These are phyloP conservation scores for Debaryomyces prosopidis DNA, from an alignment of 805 yeast species.

Conservation along the genomic window DNA sequence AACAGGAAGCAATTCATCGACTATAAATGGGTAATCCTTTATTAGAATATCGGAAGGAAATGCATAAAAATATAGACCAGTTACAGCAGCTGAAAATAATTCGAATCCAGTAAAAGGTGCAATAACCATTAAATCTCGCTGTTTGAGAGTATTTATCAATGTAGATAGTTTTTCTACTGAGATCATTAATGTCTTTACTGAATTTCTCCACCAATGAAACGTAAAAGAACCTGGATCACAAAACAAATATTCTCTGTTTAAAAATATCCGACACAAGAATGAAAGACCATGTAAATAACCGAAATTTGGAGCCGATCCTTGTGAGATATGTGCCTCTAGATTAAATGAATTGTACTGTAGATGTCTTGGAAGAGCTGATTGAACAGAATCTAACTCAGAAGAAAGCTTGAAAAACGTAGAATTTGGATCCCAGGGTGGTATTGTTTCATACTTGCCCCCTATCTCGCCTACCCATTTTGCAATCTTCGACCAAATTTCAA, in stretches of 20 bases:
- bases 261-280: slow-evolving; percentile 31
- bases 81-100: slow-evolving; percentile 35
- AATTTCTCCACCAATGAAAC: slow-evolving; percentile 26
- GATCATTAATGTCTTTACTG: slow-evolving; percentile 18
- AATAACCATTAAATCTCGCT: slow-evolving; percentile 26
- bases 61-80: slow-evolving; percentile 29
- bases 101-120: slow-evolving; percentile 42
- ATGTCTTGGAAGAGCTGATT: slow-evolving; percentile 22
- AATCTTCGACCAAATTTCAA: slow-evolving; percentile 38
- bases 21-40: slow-evolving; percentile 9
- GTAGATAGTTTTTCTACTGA: slow-evolving; percentile 22
- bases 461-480: slow-evolving; percentile 41
- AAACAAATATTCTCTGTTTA: slow-evolving; percentile 37
- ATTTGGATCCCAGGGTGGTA: slow-evolving; percentile 27
- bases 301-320: slow-evolving; percentile 29
- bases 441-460: slow-evolving; percentile 27
- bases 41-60: slow-evolving; percentile 22
- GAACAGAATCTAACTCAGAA: slow-evolving; percentile 21
- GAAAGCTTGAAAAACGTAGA: slow-evolving; percentile 27
- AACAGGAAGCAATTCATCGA: not conserved
- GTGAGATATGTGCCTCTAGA: slow-evolving; percentile 26
- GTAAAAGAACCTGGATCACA: slow-evolving; percentile 29
- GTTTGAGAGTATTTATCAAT: slow-evolving; percentile 20
- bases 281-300: slow-evolving; percentile 36
- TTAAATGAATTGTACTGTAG: slow-evolving; percentile 23